Conservation (phyloP, 306 rosid genomes). For the Lathyrus oleraceus region DNA sequence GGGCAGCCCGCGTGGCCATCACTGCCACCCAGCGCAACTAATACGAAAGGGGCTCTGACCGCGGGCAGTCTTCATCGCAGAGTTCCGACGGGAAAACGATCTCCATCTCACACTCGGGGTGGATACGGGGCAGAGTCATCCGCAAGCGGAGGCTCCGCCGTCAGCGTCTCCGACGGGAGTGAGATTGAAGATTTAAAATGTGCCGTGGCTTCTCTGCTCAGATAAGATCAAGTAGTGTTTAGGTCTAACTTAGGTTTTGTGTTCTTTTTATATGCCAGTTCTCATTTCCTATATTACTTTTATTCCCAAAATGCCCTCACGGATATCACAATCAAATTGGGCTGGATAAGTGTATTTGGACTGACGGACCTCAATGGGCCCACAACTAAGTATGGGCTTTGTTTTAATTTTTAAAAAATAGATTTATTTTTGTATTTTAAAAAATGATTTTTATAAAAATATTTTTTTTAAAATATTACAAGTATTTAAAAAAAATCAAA, state of each 20-base stretch:
- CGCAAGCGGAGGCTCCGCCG: slow-evolving; percentile 23
- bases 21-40: slow-evolving; percentile 25
- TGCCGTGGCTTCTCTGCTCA: slow-evolving; percentile 40
- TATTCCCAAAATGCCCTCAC: slow-evolving; percentile 27
- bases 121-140: slow-evolving; percentile 20
- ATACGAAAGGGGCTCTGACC: slow-evolving; percentile 37
- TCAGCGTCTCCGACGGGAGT: neutral
- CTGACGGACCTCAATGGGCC: too few relatives aligned
- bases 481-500: too few relatives aligned
- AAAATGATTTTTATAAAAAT: too few relatives aligned
- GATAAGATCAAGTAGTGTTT: slow-evolving; percentile 54
- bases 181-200: neutral
- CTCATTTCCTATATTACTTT: neutral
- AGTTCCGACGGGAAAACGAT: slow-evolving; percentile 16
- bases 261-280: neutral
- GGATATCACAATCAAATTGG: neutral
- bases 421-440: too few relatives aligned
- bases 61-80: slow-evolving; percentile 55
- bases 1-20: slow-evolving; percentile 45
- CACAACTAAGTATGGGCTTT: too few relatives aligned
- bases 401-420: too few relatives aligned
- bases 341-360: neutral
- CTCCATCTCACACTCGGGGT: neutral
- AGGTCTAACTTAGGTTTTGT: neutral
- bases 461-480: too few relatives aligned